These are phyloP conservation scores for Pisolithus microcarpus DNA, from an alignment of 768 basidiomycete species.

Conservation along the genomic window DNA sequence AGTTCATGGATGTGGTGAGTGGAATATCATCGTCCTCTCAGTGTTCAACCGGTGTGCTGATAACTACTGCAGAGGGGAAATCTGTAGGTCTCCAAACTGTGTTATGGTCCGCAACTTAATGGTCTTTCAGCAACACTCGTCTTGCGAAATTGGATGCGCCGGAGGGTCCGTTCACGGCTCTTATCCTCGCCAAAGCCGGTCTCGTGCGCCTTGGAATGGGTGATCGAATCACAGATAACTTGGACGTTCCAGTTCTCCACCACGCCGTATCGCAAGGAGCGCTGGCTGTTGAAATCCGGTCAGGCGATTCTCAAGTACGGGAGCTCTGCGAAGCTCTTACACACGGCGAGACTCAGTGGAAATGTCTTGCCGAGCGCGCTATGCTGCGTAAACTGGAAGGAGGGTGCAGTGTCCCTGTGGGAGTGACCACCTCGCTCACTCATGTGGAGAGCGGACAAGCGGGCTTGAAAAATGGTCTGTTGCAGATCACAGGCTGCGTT, in stretches of 20 bases:
- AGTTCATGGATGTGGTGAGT: conserved; percentile 86
- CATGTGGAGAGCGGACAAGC: conserved; percentile 25
- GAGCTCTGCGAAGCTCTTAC: conserved; percentile 62
- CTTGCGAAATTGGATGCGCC: conserved; percentile 84
- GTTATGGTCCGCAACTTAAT: conserved; percentile 2
- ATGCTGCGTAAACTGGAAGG: conserved; percentile 89
- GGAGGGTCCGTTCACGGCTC: conserved; percentile 71
- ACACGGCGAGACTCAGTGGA: conserved; percentile 73
- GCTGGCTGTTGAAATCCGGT: conserved; percentile 77
- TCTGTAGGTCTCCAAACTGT: conserved; percentile 45
- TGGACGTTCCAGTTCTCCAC: conserved; percentile 68
- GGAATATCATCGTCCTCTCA: conserved; percentile 2
- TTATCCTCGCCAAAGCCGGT: conserved; percentile 92
- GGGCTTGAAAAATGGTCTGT: conserved; percentile 26
- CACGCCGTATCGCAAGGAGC: conserved; percentile 96
- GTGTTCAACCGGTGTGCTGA: background rate
- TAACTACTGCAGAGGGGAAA: conserved; percentile 62
- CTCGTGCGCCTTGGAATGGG: conserved; percentile 73
- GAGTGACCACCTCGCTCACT: conserved; percentile 53
- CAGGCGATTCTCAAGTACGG: conserved; percentile 52
- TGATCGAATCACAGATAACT: conserved; percentile 66
- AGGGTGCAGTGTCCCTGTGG: conserved; percentile 96
- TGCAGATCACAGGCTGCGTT: conserved; percentile 75
- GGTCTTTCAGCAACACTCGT: conserved; percentile 67
- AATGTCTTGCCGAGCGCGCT: conserved; percentile 77